phyloP scores from a whole-genome alignment of 2,329 filamentous ascomycete genomes.

The Rhinocladiella similis region DNA sequence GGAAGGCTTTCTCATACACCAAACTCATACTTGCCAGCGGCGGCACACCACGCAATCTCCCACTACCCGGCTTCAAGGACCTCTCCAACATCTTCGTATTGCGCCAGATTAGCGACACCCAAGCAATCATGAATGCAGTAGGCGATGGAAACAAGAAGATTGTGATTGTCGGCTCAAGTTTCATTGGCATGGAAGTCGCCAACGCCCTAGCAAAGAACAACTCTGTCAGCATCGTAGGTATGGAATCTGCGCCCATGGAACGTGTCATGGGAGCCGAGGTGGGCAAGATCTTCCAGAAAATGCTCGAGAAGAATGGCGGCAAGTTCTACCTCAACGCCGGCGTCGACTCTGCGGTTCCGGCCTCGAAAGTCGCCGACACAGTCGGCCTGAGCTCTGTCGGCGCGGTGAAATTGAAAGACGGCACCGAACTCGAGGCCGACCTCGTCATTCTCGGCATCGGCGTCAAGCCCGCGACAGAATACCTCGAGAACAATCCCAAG shows the following conservation, averaged over 20 bases:
- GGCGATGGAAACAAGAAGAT: constrained; percentile 84
- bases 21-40: constrained; percentile 92
- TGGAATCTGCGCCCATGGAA: constrained; percentile 82
- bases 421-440: constrained; percentile 80
- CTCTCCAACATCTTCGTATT: constrained; percentile 85
- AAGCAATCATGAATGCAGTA: constrained; percentile 75
- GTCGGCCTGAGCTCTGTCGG: constrained; percentile 57
- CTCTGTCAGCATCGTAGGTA: constrained; percentile 80
- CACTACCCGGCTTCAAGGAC: constrained; percentile 81
- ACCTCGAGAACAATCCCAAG: constrained; percentile 69
- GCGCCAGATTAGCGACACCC: constrained; percentile 72
- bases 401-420: constrained; percentile 79
- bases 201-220: constrained; percentile 79
- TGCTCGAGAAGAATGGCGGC: constrained; percentile 81
- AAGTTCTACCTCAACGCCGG: constrained; percentile 81
- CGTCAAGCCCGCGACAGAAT: constrained; percentile 81
- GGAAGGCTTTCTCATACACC: constrained; percentile 71
- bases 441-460: constrained; percentile 90
- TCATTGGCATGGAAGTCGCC: constrained; percentile 98
- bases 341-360: constrained; percentile 80
- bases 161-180: constrained; percentile 86
- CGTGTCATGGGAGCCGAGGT: constrained; percentile 80
- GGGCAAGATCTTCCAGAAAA: constrained; percentile 75
- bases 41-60: constrained; percentile 72
- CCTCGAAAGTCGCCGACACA: constrained; percentile 63